Evolutionary conservation across 768 basidiomycete genomes (phyloP), one percentile per base, ranked within the genome.

Genomic region (Candolleomyces eurysporus): DNA sequence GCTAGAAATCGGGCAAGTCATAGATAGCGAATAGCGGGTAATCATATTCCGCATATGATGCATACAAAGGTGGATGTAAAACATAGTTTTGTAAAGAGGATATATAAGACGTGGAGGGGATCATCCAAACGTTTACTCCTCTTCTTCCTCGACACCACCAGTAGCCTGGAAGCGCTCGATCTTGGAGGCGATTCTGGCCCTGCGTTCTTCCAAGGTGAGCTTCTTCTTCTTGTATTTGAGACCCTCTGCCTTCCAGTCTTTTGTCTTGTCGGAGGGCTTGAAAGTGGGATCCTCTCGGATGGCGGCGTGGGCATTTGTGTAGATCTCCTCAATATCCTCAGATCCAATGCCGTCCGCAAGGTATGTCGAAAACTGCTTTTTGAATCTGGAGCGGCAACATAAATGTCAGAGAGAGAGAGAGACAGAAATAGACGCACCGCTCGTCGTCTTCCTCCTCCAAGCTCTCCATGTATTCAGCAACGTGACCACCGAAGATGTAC

Each of bases 381-480:
- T 97, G 85, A 96, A 96, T 69, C 92, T 94, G 58, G 40, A 31
- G 48, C 26, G 26, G 5, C 54, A 22, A 45, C 36, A 39, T 19
- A 36, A 60, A 26, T 26, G 26, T n/a, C 48, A 61, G 63, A 42
- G 57, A 69, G 30, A 66, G 36, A 56, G 52, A 16, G n/a, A 3
- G 16, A 3, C 22, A 59, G 26, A 26, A 54, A 39, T 30, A 39
- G 11, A 72, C 83, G 63, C 67, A 88, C 88, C 95, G 86, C 79
- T 98, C 96, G 69, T 98, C 97, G 73, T 99, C 97, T 81, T 99
- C 97, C 84, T 99, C 97, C 81, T 99, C 97, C 58, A 98, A 81
- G 60, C 88, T 91, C 80, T 98, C 93, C 97, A 99, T 99, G 84
- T 98, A 99, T 79, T 98, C 97, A 55, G 97, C 94, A 60, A 99